Percentiles rank a stretch among this genome's conserved stretches.
phyloP scores from a whole-genome alignment of 192 early-diverging fungal species.

The Geosiphon pyriformis region DNA sequence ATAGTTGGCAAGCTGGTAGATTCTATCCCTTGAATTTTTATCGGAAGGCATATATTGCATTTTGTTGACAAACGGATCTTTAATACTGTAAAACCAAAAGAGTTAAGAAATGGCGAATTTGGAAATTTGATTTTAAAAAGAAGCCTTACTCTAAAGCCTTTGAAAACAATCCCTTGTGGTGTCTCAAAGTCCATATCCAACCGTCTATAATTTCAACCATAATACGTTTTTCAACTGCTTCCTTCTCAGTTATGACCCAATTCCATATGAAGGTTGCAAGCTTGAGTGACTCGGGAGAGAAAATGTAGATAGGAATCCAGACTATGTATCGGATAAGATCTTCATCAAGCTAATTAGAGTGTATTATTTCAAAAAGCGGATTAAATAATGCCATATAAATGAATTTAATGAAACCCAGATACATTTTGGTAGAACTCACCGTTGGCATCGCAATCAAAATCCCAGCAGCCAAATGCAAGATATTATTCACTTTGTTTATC shows the following conservation, averaged over 20 bases:
- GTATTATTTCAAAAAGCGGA: neutral
- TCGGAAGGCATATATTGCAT: constrained; percentile 93
- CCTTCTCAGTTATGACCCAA: constrained; percentile 74
- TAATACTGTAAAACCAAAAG: constrained; percentile 31
- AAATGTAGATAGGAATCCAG: constrained; percentile 79
- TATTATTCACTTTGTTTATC: constrained; percentile 42
- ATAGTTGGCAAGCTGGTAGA: constrained; percentile 51
- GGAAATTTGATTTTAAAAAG: constrained; percentile 1
- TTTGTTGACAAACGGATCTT: constrained; percentile 79
- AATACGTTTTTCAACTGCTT: constrained; percentile 66
- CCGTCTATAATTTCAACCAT: constrained; percentile 78
- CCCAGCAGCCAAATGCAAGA: constrained; percentile 52
- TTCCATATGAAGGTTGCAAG: constrained; percentile 86
- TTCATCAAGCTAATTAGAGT: constrained; percentile 47
- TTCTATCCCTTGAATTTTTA: constrained; percentile 64
- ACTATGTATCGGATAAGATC: constrained; percentile 79
- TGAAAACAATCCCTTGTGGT: constrained; percentile 81
- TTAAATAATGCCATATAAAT: too few species aligned
- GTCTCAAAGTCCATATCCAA: constrained; percentile 77
- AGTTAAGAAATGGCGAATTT: neutral
- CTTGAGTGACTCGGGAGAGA: constrained; percentile 73
- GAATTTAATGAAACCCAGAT: neutral
- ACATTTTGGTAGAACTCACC: constrained; percentile 1
- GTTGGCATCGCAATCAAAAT: constrained; percentile 36
- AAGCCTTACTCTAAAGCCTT: constrained; percentile 39